phyloP scores from a whole-genome alignment of 345 rosid genomes.

The Arabis alpina region DNA sequence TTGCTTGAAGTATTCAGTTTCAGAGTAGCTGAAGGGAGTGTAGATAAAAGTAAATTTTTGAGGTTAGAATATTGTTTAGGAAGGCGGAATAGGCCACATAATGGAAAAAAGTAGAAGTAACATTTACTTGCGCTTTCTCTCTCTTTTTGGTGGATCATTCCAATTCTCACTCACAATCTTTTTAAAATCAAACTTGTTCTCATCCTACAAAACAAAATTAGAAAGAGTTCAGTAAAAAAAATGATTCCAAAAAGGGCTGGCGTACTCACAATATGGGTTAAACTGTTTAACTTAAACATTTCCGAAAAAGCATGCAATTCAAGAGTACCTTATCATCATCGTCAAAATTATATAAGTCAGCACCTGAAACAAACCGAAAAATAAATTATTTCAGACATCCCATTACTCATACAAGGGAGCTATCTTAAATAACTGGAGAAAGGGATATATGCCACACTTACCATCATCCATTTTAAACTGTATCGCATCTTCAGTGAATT shows the following conservation, averaged over 20 bases:
- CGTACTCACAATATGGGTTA: background rate
- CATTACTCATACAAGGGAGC: constrained; percentile 8
- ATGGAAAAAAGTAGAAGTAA: constrained; percentile 14
- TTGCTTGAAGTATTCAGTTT: constrained; percentile 96
- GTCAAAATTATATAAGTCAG: constrained; percentile 85
- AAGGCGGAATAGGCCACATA: constrained; percentile 10
- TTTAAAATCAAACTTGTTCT: constrained; percentile 89
- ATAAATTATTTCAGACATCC: constrained; percentile 14
- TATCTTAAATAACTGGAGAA: background rate
- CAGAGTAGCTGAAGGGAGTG: constrained; percentile 86
- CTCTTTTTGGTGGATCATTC: constrained; percentile 98
- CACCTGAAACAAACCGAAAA: constrained; percentile 55
- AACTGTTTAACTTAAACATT: too few species aligned
- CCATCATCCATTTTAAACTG: constrained; percentile 94
- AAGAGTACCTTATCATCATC: constrained; percentile 74
- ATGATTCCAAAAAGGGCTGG: background rate
- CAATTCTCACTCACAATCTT: constrained; percentile 94
- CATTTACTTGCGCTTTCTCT: constrained; percentile 96
- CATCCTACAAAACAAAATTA: constrained; percentile 64
- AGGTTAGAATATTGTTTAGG: constrained; percentile 22
- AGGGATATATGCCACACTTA: constrained; percentile 42
- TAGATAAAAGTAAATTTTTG: constrained; percentile 31
- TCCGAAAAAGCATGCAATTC: background rate
- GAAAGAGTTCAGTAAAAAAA: constrained; percentile 13
- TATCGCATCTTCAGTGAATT: constrained; percentile 95